Evolutionary conservation across 345 rosid species (phyloP).

Genomic region (Isatis tinctoria): DNA sequence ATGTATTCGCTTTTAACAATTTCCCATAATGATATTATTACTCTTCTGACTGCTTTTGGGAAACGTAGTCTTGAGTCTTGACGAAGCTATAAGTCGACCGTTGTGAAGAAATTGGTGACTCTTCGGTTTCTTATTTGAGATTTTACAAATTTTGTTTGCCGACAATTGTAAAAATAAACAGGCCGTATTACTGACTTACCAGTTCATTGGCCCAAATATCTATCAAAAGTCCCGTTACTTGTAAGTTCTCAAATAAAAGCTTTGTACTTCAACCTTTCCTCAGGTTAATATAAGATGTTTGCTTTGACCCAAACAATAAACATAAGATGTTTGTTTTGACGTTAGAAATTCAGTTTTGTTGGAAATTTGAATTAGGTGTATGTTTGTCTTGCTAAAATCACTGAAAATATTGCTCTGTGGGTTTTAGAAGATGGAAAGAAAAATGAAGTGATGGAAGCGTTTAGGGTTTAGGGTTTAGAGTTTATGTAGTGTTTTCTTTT

Average conservation of each 20-base stretch:
- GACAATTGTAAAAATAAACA: neutral
- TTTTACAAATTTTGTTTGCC: neutral
- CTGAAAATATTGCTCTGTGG: no score
- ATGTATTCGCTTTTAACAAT: neutral
- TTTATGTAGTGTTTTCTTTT: no score
- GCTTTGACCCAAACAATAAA: neutral
- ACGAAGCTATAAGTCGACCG: neutral
- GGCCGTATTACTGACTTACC: neutral
- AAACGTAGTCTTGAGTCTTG: neutral
- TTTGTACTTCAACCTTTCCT: neutral
- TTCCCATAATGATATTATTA: neutral
- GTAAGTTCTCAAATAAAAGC: neutral
- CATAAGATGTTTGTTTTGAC: neutral
- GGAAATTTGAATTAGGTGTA: no score
- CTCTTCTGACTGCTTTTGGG: neutral
- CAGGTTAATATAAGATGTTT: neutral
- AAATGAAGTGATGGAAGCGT: no score
- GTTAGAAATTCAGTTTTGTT: neutral
- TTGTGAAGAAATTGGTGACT: neutral
- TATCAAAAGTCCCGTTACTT: neutral
- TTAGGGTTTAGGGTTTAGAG: no score
- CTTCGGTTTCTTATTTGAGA: neutral
- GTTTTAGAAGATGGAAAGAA: no score
- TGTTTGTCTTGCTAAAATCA: no score
- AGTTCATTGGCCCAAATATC: no score